These are phyloP conservation scores for Aspergillus sp. DNA, from an alignment of 2,329 filamentous ascomycete species.

Conservation along the genomic window DNA sequence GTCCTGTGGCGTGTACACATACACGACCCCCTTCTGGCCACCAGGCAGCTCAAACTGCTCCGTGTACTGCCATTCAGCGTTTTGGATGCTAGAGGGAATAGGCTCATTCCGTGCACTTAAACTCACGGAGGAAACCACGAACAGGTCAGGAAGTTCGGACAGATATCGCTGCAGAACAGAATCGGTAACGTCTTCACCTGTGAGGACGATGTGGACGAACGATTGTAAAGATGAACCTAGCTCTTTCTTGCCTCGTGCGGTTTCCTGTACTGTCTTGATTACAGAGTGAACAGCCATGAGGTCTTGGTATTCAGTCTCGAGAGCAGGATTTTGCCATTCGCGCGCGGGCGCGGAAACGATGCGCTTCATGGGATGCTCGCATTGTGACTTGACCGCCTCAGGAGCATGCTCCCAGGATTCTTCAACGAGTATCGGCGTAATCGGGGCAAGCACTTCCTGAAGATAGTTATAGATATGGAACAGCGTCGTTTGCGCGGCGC, in stretches of 20 bases:
- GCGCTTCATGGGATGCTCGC: conserved; percentile 40
- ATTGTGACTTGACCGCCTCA: conserved; percentile 50
- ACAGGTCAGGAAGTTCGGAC: conserved; percentile 55
- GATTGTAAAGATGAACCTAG: conserved; percentile 78
- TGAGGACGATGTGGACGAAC: conserved; percentile 48
- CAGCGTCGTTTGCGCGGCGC: conserved; percentile 51
- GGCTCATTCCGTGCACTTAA: conserved; percentile 35
- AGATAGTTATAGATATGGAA: conserved; percentile 63
- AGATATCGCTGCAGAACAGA: conserved; percentile 24
- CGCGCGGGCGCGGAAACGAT: conserved; percentile 22
- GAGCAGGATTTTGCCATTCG: conserved; percentile 37
- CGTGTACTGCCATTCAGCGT: conserved; percentile 38
- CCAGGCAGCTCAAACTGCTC: conserved; percentile 33
- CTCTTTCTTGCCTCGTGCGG: conserved; percentile 61
- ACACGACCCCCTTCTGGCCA: conserved; percentile 27
- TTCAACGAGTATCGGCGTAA: conserved; percentile 76
- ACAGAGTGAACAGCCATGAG: conserved; percentile 51
- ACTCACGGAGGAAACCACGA: conserved; percentile 62
- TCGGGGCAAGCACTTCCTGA: conserved; percentile 69
- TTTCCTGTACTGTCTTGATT: conserved; percentile 70
- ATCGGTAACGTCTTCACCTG: conserved; percentile 8
- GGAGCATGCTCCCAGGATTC: conserved; percentile 80
- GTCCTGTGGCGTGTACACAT: conserved; percentile 43
- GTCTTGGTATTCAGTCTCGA: conserved; percentile 41
- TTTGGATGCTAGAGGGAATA: conserved; percentile 18